Conservation (phyloP, 2,329 filamentous ascomycete species). For the Exophiala sideris region DNA sequence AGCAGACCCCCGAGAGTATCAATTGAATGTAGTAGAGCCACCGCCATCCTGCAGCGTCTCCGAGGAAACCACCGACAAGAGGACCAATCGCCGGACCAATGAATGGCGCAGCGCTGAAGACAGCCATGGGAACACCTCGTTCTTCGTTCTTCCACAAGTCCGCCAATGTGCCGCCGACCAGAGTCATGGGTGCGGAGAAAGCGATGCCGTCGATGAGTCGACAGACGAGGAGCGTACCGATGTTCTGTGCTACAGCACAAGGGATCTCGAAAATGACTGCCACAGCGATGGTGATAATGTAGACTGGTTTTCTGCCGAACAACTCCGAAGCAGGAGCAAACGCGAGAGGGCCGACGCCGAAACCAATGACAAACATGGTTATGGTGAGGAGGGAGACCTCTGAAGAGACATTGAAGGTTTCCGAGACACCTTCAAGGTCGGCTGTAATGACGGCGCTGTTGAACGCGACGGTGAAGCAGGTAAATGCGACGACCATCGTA, state of each 20-base stretch:
- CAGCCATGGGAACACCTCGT: constrained; percentile 81
- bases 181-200: constrained; percentile 81
- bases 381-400: constrained; percentile 72
- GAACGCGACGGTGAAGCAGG: constrained; percentile 72
- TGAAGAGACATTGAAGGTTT: constrained; percentile 64
- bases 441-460: constrained; percentile 73
- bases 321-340: constrained; percentile 79
- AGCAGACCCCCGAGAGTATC: constrained; percentile 68
- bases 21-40: constrained; percentile 88
- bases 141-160: constrained; percentile 84
- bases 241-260: constrained; percentile 72
- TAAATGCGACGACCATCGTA: constrained; percentile 77
- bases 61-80: constrained; percentile 72
- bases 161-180: constrained; percentile 77
- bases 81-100: constrained; percentile 76
- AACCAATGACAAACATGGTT: constrained; percentile 75
- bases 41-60: constrained; percentile 68
- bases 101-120: constrained; percentile 78
- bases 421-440: constrained; percentile 62
- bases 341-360: constrained; percentile 74
- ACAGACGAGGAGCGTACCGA: constrained; percentile 71
- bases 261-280: constrained; percentile 79
- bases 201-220: constrained; percentile 77
- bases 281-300: constrained; percentile 63
- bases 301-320: constrained; percentile 68